Evolutionary conservation across 1,284 basidiomycete species (phyloP), one percentile per base, ranked within the genome.

Genomic region (Hortiboletus rubellus): DNA sequence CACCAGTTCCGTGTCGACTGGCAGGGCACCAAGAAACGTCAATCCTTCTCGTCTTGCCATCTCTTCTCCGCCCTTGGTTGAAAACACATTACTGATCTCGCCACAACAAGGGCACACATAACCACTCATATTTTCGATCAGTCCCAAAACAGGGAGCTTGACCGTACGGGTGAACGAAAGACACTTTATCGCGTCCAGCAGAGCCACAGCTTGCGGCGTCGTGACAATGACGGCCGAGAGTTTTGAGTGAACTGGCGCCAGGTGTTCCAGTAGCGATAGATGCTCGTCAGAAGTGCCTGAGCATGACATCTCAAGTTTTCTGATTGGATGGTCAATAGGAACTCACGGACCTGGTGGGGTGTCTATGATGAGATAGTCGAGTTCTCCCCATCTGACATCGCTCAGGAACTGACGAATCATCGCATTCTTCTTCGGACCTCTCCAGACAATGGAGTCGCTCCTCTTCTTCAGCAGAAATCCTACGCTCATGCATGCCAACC

Each of bases 111-210:
- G 96, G 70, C 97, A 99, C 11, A 92, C 92, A 76, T 98, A 99
- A 42, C 97, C 97, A 57, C 94, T 94, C 97, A 99, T 98, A 76
- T 99, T 99, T 72, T 99, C 97, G 60, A 99, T 89, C 50, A 99
- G 75, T 7, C 97, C 97, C 46, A 98, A 76, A n/a, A 99, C 87
- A 6, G 91, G 94, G 10, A 99, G 79, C 34, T 83, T 80, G 48
- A 95, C 91, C 27, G 94, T 86, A 18, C 89, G 87, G 14, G 96
- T 93, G 76, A 99, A 99, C 44, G 95, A 96, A 55, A 99, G 82
- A 61, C 93, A 96, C 76, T 99, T 98, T 77, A 96, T 86, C 44
- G 92, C 94, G 74, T 99, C 97, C 70, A 94, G 87, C 47, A 99
- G 81, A 1, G 96, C 95, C 40, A 99, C 93, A 15, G 94, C 95